Evolutionary conservation across 1,284 basidiomycete species (phyloP).

Genomic region (Moesziomyces antarcticus): DNA sequence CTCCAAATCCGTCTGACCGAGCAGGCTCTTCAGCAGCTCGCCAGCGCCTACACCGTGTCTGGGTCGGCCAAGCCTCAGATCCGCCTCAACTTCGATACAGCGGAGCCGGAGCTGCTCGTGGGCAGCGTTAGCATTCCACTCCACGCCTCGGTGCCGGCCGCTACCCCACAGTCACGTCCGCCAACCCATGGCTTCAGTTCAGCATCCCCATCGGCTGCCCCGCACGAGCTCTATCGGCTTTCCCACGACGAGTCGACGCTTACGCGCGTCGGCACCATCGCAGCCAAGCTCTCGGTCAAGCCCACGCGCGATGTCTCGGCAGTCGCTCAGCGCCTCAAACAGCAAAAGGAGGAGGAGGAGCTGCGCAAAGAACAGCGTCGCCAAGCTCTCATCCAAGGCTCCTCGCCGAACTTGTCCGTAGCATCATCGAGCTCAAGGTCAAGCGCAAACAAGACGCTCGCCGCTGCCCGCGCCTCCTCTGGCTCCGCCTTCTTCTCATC

Average conservation of each 20-base stretch:
- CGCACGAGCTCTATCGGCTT: conserved; percentile 39
- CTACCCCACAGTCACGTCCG: neutral
- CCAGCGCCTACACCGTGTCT: conserved; percentile 4
- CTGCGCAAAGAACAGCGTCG: conserved; percentile 42
- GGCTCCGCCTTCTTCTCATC: conserved; percentile 4
- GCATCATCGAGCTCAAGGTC: conserved; percentile 20
- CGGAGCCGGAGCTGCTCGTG: conserved; percentile 26
- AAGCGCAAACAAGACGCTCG: conserved; percentile 21
- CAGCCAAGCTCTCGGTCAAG: conserved; percentile 38
- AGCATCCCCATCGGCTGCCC: conserved; percentile 24
- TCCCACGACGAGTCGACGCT: conserved; percentile 38
- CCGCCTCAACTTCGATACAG: conserved; percentile 23
- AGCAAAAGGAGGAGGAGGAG: conserved; percentile 47
- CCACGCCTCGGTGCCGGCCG: conserved; percentile 24
- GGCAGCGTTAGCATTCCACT: conserved; percentile 22
- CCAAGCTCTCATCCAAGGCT: conserved; percentile 33
- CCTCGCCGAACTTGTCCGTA: conserved; percentile 16
- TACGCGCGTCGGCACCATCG: conserved; percentile 26
- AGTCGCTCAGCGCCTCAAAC: conserved; percentile 42
- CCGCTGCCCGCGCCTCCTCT: conserved; percentile 6
- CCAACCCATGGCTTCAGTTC: neutral
- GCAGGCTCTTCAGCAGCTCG: conserved; percentile 33
- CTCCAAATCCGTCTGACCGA: conserved; percentile 39
- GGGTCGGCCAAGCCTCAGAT: conserved; percentile 3
- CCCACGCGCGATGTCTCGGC: conserved; percentile 39